A percentile compares a stretch with the other conserved stretches of the same genome.
Conservation (phyloP, 768 basidiomycete genomes). For the Paxillus involutus region DNA sequence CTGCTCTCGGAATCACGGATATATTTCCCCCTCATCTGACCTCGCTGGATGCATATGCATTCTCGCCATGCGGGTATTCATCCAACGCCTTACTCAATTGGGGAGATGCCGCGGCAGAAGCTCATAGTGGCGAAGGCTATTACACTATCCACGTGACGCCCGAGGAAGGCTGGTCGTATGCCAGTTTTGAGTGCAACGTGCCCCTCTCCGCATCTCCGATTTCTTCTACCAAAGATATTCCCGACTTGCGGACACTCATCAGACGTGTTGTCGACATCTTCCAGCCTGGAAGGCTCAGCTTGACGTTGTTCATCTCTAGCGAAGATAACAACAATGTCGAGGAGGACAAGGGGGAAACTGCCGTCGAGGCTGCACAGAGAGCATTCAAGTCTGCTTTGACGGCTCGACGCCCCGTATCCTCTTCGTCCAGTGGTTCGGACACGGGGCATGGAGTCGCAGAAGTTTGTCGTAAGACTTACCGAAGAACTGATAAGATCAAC, state of each 20-base stretch:
- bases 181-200: constrained; percentile 98
- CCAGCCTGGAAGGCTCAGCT: constrained; percentile 78
- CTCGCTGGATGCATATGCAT: constrained; percentile 88
- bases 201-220: constrained; percentile 46
- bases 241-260: constrained; percentile 79
- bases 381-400: constrained; percentile 70
- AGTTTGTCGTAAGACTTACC: constrained; percentile 47
- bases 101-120: constrained; percentile 34
- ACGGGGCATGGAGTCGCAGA: constrained; percentile 13
- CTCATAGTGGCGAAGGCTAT: constrained; percentile 73
- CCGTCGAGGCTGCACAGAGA: constrained; percentile 71
- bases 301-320: constrained; percentile 90
- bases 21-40: constrained; percentile 82
- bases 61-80: constrained; percentile 94
- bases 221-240: constrained; percentile 44
- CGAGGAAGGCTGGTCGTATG: constrained; percentile 97
- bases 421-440: constrained; percentile 20
- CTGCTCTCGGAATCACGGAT: constrained; percentile 71
- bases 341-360: constrained; percentile 49
- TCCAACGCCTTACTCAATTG: constrained; percentile 86
- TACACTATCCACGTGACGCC: constrained; percentile 99
- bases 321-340: constrained; percentile 43
- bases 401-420: constrained; percentile 21
- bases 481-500: constrained; percentile 93
- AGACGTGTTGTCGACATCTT: constrained; percentile 92